Conservation (phyloP, 257 asterid species). For the Lycium ferocissimum region DNA sequence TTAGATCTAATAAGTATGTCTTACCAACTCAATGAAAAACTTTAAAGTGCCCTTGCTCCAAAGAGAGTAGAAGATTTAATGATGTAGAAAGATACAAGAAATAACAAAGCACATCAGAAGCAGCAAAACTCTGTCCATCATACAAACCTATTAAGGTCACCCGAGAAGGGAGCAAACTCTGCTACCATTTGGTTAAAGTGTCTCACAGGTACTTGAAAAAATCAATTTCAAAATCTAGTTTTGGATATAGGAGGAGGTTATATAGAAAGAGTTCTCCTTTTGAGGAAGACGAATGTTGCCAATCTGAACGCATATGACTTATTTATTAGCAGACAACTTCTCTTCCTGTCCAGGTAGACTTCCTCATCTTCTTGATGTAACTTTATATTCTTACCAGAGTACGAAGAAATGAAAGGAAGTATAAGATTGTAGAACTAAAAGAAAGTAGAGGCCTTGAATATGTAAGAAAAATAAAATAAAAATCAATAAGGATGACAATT, state of each 20-base stretch:
- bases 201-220: constrained; percentile 8
- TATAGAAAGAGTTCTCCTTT: not conserved
- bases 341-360: constrained; percentile 13
- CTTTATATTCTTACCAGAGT: constrained; percentile 11
- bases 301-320: not conserved
- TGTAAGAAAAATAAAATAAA: not conserved
- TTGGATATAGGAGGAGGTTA: constrained; percentile 13
- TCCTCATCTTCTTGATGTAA: constrained; percentile 5
- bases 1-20: not conserved
- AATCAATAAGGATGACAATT: constrained; percentile 10
- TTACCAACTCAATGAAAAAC: not conserved
- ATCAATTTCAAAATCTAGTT: not conserved
- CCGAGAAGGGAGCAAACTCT: not conserved
- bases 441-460: not conserved
- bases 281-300: not conserved
- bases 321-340: not conserved
- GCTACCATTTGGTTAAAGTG: constrained; percentile 4
- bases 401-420: not conserved
- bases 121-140: not conserved
- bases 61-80: not conserved
- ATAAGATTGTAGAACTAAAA: not conserved
- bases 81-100: not conserved
- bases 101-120: constrained; percentile 6
- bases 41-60: not conserved
- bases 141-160: constrained; percentile 14